Conservation (phyloP, 805 yeast species). For the Metschnikowia picachoensis region DNA sequence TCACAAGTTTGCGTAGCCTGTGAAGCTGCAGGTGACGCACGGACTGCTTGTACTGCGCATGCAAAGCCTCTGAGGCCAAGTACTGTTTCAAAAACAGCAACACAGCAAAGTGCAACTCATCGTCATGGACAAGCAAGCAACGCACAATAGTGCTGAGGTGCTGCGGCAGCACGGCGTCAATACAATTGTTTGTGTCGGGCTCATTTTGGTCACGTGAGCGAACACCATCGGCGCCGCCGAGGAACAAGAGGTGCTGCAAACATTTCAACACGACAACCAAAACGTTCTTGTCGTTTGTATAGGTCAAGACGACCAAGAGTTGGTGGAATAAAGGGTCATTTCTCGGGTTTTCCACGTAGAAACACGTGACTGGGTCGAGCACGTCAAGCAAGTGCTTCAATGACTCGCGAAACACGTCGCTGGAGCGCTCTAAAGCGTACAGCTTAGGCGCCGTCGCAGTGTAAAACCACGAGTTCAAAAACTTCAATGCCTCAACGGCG, state of each 20-base stretch:
- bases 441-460: conserved; percentile 5
- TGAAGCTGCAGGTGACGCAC: conserved; percentile 30
- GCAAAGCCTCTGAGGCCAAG: conserved; percentile 54
- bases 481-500: conserved; percentile 43
- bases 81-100: conserved; percentile 83
- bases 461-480: conserved; percentile 32
- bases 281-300: conserved; percentile 62
- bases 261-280: conserved; percentile 70
- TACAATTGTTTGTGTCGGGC: conserved; percentile 37
- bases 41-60: conserved; percentile 25
- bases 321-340: conserved; percentile 65
- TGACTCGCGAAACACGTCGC: conserved; percentile 50
- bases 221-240: conserved; percentile 22
- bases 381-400: conserved; percentile 70
- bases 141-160: conserved; percentile 54
- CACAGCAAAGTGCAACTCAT: conserved; percentile 69
- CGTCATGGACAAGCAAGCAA: conserved; percentile 58
- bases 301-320: conserved; percentile 47
- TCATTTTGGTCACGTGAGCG: conserved; percentile 9
- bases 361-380: conserved; percentile 79
- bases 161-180: conserved; percentile 32
- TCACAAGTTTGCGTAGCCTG: conserved; percentile 48
- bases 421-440: conserved; percentile 20
- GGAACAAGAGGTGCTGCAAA: conserved; percentile 68
- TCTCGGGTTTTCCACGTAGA: conserved; percentile 67